Percentiles rank a stretch among this genome's conserved stretches.
These are phyloP conservation scores for Aspergillus olivimuriae DNA, from an alignment of 495 filamentous ascomycete species.

Conservation along the genomic window DNA sequence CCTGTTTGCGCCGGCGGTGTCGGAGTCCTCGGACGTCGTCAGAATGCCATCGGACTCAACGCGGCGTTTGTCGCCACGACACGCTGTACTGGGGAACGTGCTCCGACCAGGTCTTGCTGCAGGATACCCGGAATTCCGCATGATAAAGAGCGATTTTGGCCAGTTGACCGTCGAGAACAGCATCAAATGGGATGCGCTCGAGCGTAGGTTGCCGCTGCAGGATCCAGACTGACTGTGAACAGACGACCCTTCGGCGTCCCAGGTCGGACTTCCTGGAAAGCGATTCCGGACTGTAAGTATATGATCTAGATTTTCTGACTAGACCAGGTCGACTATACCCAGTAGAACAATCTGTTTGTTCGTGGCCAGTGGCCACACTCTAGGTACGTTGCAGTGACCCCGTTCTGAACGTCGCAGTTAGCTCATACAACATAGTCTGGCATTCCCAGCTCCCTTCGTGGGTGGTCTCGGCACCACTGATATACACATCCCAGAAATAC, in stretches of 20 bases:
- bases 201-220: conserved; percentile 28
- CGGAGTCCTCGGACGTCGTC: not conserved
- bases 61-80: conserved; percentile 10
- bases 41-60: conserved; percentile 9
- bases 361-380: conserved; percentile 50
- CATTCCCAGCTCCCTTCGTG: conserved; percentile 48
- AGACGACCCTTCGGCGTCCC: conserved; percentile 36
- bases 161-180: conserved; percentile 50
- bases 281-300: not conserved
- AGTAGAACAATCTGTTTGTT: conserved; percentile 37
- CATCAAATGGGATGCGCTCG: conserved; percentile 49
- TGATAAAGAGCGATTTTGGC: conserved; percentile 43
- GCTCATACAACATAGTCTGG: conserved; percentile 30
- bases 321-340: conserved; percentile 40
- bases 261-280: conserved; percentile 37
- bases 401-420: not conserved
- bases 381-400: conserved; percentile 17
- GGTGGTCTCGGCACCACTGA: conserved; percentile 40
- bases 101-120: conserved; percentile 17
- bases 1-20: not conserved
- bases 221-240: no score
- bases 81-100: conserved; percentile 21
- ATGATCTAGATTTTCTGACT: not conserved
- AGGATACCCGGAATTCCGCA: conserved; percentile 19
- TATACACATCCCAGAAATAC: no score